Conservation (phyloP, 2,329 filamentous ascomycete genomes). For the Parastagonospora nodorum region DNA sequence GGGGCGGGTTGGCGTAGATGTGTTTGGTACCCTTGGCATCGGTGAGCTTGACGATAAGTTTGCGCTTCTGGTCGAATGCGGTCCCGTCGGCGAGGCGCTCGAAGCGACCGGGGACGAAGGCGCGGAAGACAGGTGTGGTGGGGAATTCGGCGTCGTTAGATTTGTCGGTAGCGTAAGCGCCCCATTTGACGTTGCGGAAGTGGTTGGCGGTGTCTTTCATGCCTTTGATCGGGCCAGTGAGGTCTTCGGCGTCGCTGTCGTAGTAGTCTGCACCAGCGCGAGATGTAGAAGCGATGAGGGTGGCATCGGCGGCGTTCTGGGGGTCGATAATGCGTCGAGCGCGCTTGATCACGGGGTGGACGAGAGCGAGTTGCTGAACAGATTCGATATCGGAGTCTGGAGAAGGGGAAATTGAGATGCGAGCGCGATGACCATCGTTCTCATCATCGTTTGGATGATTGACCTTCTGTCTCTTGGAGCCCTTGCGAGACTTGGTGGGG, state of each 20-base stretch:
- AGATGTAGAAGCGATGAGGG: slow-evolving; percentile 20
- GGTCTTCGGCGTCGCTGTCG: slow-evolving; percentile 27
- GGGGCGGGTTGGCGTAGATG: slow-evolving; percentile 34
- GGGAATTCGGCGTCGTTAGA: slow-evolving; percentile 17
- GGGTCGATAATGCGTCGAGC: slow-evolving; percentile 27
- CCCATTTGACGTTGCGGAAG: slow-evolving; percentile 36
- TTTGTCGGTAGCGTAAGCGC: slow-evolving; percentile 17
- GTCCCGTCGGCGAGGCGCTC: slow-evolving; percentile 28
- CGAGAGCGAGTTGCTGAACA: slow-evolving; percentile 7
- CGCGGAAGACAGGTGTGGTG: slow-evolving; percentile 21
- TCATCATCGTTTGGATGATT: no score
- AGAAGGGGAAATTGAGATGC: slow-evolving; percentile 1
- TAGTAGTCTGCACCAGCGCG: slow-evolving; percentile 32
- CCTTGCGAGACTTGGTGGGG: no score
- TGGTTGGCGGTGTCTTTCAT: slow-evolving; percentile 20
- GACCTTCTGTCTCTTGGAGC: no score
- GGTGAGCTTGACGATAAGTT: slow-evolving; percentile 32
- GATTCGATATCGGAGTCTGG: slow-evolving; percentile 2
- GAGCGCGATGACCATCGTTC: slow-evolving; percentile 1
- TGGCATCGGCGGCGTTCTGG: slow-evolving; percentile 18
- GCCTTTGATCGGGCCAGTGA: slow-evolving; percentile 18
- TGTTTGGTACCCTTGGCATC: slow-evolving; percentile 24
- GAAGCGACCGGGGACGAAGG: slow-evolving; percentile 36
- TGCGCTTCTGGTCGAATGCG: slow-evolving; percentile 31
- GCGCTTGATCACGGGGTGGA: slow-evolving; percentile 23